Percentiles rank a stretch among this genome's conserved stretches.
phyloP scores from a whole-genome alignment of 805 yeast genomes.

The Starmera amethionina region DNA sequence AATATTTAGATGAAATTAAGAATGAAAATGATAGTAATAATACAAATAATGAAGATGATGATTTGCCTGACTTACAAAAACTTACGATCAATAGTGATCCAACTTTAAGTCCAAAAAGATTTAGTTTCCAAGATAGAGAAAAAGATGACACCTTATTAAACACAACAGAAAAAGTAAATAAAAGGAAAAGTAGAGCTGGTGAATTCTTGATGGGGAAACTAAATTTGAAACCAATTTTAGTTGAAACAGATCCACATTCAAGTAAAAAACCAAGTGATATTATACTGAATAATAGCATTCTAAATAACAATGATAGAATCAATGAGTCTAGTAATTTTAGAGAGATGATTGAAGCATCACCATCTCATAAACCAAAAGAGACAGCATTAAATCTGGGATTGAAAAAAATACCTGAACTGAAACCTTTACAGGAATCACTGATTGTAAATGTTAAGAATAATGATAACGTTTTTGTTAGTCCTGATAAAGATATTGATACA shows the following conservation, averaged over 20 bases:
- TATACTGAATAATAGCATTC: slow-evolving; percentile 1
- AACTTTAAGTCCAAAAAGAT: background rate
- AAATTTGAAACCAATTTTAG: slow-evolving; percentile 29
- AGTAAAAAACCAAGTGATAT: slow-evolving; percentile 13
- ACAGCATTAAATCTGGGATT: background rate
- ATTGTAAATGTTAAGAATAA: background rate
- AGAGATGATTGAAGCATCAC: background rate
- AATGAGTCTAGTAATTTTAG: slow-evolving; percentile 6
- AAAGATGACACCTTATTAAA: slow-evolving; percentile 3
- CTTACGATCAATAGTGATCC: slow-evolving; percentile 10
- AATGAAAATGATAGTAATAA: background rate
- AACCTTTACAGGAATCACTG: background rate
- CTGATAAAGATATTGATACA: background rate
- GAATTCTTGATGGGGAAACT: slow-evolving; percentile 29
- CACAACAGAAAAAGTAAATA: slow-evolving; percentile 9
- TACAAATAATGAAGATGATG: background rate
- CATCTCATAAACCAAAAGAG: background rate
- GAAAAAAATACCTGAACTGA: background rate
- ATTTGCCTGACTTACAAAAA: slow-evolving; percentile 10
- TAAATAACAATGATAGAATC: slow-evolving; percentile 6
- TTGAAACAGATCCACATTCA: slow-evolving; percentile 23
- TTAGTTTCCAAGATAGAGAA: slow-evolving; percentile 1
- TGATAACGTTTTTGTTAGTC: background rate
- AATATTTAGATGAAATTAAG: slow-evolving; percentile 12
- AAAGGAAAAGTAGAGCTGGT: slow-evolving; percentile 23